Evolutionary conservation across 805 yeast genomes (phyloP).

Genomic region (Metschnikowia henanensis): DNA sequence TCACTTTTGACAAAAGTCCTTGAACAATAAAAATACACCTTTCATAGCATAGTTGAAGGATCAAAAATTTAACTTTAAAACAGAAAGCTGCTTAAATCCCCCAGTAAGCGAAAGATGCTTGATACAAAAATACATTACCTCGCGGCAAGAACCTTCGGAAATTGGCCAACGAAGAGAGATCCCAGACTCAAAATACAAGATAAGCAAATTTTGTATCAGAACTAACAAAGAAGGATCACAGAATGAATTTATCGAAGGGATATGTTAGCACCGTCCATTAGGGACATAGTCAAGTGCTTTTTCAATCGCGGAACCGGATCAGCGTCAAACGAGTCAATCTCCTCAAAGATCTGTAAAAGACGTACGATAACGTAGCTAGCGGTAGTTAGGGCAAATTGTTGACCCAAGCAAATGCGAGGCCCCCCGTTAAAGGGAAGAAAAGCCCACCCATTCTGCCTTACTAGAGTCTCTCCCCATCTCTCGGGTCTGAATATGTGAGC

Average conservation of each 20-base stretch:
- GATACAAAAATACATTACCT: too few species aligned
- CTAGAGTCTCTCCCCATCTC: slow-evolving; percentile 39
- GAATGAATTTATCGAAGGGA: slow-evolving; percentile 3
- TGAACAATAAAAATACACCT: too few species aligned
- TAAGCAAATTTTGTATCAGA: too few species aligned
- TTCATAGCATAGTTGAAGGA: too few species aligned
- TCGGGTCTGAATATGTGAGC: slow-evolving; percentile 46
- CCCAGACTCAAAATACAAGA: too few species aligned
- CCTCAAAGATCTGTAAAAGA: slow-evolving; percentile 16
- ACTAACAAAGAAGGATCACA: too few species aligned
- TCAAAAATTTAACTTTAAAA: too few species aligned
- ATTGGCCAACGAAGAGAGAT: too few species aligned
- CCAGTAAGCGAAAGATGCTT: too few species aligned
- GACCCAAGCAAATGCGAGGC: slow-evolving; percentile 18
- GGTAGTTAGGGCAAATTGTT: slow-evolving; percentile 6
- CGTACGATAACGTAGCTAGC: slow-evolving; percentile 6
- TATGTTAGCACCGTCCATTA: slow-evolving; percentile 14
- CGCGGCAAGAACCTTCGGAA: too few species aligned
- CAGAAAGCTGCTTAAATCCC: too few species aligned
- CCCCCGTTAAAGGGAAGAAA: slow-evolving; percentile 17
- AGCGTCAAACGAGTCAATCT: slow-evolving; percentile 7
- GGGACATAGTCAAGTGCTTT: slow-evolving; percentile 15
- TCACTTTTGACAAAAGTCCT: too few species aligned
- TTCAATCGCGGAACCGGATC: slow-evolving; percentile 11
- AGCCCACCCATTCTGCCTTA: slow-evolving; percentile 6